Percentiles rank a stretch among this genome's conserved stretches.
Evolutionary conservation across 2,329 filamentous ascomycete genomes (phyloP).

Genomic region (Phaeoacremonium minimum): DNA sequence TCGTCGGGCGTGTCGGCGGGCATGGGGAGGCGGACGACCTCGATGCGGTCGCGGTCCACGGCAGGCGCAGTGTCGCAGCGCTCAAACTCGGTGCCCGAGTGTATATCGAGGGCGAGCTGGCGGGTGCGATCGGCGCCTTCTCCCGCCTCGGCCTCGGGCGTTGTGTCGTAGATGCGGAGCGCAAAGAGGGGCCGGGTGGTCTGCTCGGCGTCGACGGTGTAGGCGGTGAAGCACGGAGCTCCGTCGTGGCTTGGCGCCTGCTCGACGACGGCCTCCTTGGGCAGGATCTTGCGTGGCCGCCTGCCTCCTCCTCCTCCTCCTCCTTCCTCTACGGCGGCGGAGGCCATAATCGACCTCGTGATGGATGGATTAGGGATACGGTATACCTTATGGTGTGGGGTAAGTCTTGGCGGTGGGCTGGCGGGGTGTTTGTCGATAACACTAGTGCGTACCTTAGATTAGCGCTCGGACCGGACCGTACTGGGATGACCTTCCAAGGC

Average conservation of each 20-base stretch:
- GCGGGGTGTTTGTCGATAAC: too few relatives aligned
- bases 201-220: background rate
- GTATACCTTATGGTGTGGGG: too few relatives aligned
- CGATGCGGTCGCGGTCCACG: conserved; percentile 1
- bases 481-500: too few relatives aligned
- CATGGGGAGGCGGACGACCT: conserved; percentile 1
- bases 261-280: conserved; percentile 1
- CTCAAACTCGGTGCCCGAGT: background rate
- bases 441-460: too few relatives aligned
- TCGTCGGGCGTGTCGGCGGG: background rate
- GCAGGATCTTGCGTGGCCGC: background rate
- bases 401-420: too few relatives aligned
- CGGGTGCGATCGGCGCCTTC: background rate
- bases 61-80: background rate
- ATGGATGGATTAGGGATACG: background rate
- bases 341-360: background rate
- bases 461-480: too few relatives aligned
- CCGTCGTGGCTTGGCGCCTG: conserved; percentile 1
- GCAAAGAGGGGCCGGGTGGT: background rate
- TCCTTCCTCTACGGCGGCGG: too few relatives aligned
- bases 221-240: conserved; percentile 1
- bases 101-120: background rate
- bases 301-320: background rate
- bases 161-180: conserved; percentile 2
- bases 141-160: background rate